Conservation (phyloP, 2,329 filamentous ascomycete genomes). For the Trichoderma citrinoviride region DNA sequence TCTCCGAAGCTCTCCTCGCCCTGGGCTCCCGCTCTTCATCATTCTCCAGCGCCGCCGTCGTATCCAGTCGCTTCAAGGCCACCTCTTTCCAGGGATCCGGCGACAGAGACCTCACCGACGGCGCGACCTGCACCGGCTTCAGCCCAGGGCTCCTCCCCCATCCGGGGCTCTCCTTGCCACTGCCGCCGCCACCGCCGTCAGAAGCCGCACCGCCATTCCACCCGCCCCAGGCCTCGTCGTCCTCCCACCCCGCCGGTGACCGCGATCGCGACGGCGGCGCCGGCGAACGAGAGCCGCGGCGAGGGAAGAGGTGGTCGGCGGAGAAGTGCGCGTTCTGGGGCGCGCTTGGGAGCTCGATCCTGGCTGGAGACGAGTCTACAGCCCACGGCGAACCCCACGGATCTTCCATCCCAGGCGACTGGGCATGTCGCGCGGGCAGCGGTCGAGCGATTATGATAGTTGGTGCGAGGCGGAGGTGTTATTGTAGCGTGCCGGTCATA, state of each 20-base stretch:
- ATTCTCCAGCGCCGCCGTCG: constrained; percentile 31
- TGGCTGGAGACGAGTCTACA: constrained; percentile 40
- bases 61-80: constrained; percentile 24
- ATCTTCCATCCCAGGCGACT: constrained; percentile 54
- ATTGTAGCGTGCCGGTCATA: not conserved
- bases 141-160: constrained; percentile 37
- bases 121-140: constrained; percentile 29
- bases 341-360: constrained; percentile 35
- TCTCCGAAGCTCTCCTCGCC: constrained; percentile 23
- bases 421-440: constrained; percentile 33
- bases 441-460: not conserved
- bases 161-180: constrained; percentile 28
- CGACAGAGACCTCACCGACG: constrained; percentile 29
- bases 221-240: constrained; percentile 37
- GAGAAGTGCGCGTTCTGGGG: constrained; percentile 36
- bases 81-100: constrained; percentile 32
- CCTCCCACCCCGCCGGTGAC: constrained; percentile 33
- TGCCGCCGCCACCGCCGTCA: constrained; percentile 24
- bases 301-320: constrained; percentile 27
- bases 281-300: constrained; percentile 26
- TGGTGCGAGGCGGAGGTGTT: not conserved
- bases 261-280: constrained; percentile 23
- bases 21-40: not conserved
- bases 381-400: constrained; percentile 63
- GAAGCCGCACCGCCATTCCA: constrained; percentile 34